Evolutionary conservation across 352 stramenopile genomes (phyloP), one percentile per base, ranked within the genome.

Genomic region (Globisporangium solare): DNA sequence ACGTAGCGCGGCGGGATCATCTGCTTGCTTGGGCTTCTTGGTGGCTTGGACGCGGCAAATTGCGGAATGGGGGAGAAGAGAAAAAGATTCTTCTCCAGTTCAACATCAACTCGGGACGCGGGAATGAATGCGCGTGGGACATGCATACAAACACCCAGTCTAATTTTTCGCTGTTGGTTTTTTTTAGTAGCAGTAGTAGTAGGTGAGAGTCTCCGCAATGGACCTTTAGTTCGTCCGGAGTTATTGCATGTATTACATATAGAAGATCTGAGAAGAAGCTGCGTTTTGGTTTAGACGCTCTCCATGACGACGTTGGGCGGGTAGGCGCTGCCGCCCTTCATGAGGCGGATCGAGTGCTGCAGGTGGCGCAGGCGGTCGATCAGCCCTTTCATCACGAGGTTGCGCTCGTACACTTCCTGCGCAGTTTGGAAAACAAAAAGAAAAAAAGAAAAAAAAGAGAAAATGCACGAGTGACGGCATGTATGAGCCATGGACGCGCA

Each of bases 351-450:
- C 50, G 84, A 76, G 66, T 89, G 74, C 63, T 94, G 80, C 52
- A 94, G 58, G 35, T 86, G 72, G 17, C 84, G 79, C 55, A 94
- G 53, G 32, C 84, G 71, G 55, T 92, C 78, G 64, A 94, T 94
- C 31, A 94, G 69, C 2, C 77, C 77, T 63, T 92, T 92, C 79
- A 94, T 90, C 56, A 92, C 84, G 54, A 92, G 32, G 60, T 92
- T 94, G 47, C 79, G 82, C 60, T 92, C 81, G 51, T 91, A 88
- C 13, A 92, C 84, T 48, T 94, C 84, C 81, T 94, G 48, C 22
- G 12, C 1, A 21, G 47, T 56, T 27, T 27, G 24, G 5, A 27
- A 27, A 27, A 27, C n/a, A n/a, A n/a, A n/a, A n/a, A n/a, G n/a
- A n/a, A n/a, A n/a, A n/a, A n/a, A n/a, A n/a, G n/a, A n/a, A n/a